Evolutionary conservation across 768 basidiomycete genomes (phyloP), one percentile per base, ranked within the genome.

Genomic region (Hericium coralloides): DNA sequence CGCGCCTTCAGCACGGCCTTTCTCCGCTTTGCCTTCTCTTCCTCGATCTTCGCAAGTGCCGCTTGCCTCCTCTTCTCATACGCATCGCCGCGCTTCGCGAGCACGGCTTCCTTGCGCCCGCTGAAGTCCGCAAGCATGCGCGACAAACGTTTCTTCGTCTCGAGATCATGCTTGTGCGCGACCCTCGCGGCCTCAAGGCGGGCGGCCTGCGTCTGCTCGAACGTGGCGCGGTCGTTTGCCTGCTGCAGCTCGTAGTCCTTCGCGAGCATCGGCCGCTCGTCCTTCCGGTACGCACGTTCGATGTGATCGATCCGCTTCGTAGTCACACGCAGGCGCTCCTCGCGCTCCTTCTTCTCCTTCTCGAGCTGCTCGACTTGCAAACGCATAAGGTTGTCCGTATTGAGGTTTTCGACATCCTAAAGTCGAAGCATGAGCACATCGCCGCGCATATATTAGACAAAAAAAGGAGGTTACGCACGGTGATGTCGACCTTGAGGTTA

Each of bases 351-450:
- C 79, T 94, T 95, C 74, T 98, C 95, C 74, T 95, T 97, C 74
- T 97, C 97, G 48, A 98, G 79, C 67, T 98, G 93, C 62, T 92
- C 86, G 38, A 97, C 93, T 69, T 97, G 94, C 63, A 97, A 82
- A 31, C 80, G 82, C 70, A 98, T 87, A 60, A 98, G 81, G 49
- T 83, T 83, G 65, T 90, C 87, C 9, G 92, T 93, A 69, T 92
- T 92, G 59, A 89, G 76, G 52, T 82, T 83, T 64, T 92, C 89
- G 70, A 94, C 78, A 66, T 89, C 85, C 88, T 92, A 60, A 53
- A 12, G 49, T 56, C 20, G 63, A 22, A 59, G 50, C 38, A 15
- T 59, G 25, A 56, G 14, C 14, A 23, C 20, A 14, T 23, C 2
- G 38, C 22, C 31, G 15, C 9, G 38, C 9, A 3, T 4, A 43